Evolutionary conservation across 23 red algal genomes (phyloP).

Genomic region (Chondrus crispus): DNA sequence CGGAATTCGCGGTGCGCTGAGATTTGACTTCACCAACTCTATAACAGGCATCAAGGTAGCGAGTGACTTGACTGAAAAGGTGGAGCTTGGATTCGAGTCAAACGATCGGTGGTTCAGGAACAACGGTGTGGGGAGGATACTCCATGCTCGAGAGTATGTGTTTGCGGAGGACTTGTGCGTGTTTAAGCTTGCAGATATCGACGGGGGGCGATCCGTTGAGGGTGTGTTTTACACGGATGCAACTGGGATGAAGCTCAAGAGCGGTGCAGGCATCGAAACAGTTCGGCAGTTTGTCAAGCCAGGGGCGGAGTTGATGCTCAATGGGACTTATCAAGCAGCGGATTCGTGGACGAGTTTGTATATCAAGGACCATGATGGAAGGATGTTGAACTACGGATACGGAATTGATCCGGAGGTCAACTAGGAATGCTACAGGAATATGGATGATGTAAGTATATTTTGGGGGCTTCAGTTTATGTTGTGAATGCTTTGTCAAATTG

Average conservation of each 20-base stretch:
- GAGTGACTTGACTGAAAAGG: neutral
- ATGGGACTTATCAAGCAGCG: neutral
- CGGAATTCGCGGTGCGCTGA: constrained; percentile 1
- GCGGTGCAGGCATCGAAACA: neutral
- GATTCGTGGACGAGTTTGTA: neutral
- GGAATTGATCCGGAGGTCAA: neutral
- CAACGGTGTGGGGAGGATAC: neutral
- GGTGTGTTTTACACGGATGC: constrained; percentile 53
- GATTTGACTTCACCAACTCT: constrained; percentile 26
- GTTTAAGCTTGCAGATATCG: neutral
- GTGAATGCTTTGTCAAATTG: too few species aligned
- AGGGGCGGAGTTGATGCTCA: neutral
- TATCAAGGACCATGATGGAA: neutral
- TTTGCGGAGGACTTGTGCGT: neutral
- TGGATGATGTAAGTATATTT: too few species aligned
- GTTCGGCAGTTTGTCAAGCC: constrained; percentile 42
- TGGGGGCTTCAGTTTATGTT: too few species aligned
- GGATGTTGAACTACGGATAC: neutral
- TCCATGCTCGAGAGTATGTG: neutral
- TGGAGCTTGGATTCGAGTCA: neutral
- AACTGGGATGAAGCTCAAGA: neutral
- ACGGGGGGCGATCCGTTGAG: neutral
- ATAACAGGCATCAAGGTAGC: constrained; percentile 9
- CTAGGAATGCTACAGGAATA: too few species aligned
- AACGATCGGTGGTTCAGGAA: neutral